A percentile compares a stretch with the other conserved stretches of the same genome.
Evolutionary conservation across 1,284 basidiomycete genomes (phyloP).

Genomic region (Neolentinus lepideus): DNA sequence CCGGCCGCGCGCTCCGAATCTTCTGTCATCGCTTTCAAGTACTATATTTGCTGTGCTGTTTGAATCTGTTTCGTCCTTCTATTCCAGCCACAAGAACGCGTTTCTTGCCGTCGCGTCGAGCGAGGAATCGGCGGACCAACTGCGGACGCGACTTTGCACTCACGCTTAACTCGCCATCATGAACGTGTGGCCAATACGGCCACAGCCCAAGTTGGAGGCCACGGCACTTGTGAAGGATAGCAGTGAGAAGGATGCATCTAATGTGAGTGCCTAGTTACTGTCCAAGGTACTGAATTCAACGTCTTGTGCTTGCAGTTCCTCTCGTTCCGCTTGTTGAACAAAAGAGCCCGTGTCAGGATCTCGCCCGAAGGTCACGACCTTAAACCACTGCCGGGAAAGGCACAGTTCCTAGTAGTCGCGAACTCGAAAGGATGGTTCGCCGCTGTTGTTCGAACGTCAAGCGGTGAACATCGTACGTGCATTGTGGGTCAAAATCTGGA

Average conservation of each 20-base stretch:
- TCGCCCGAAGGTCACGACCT: slow-evolving; percentile 43
- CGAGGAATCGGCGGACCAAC: too few relatives aligned
- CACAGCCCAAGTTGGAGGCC: slow-evolving; percentile 19
- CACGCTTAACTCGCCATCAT: slow-evolving; percentile 12
- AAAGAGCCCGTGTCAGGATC: slow-evolving; percentile 51
- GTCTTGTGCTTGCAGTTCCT: slow-evolving; percentile 29
- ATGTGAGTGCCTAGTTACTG: slow-evolving; percentile 24
- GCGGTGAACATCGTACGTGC: slow-evolving; percentile 27
- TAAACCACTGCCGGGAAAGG: slow-evolving; percentile 29
- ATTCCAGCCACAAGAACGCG: too few relatives aligned
- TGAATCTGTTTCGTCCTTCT: too few relatives aligned
- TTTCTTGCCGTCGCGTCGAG: not conserved
- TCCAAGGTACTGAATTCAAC: not conserved
- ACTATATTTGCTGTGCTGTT: too few relatives aligned
- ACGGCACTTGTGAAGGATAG: slow-evolving; percentile 26
- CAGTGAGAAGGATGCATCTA: slow-evolving; percentile 31
- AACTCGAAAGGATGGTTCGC: slow-evolving; percentile 62
- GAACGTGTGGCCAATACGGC: slow-evolving; percentile 33
- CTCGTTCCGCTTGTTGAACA: slow-evolving; percentile 42
- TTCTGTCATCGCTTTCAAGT: too few relatives aligned
- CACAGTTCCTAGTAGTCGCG: slow-evolving; percentile 45
- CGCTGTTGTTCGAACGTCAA: slow-evolving; percentile 36
- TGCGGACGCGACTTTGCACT: not conserved
- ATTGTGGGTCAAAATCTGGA: not conserved
- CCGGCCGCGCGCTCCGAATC: too few relatives aligned